These are phyloP conservation scores for Lenzites betulinus DNA, from an alignment of 768 basidiomycete species.

Conservation along the genomic window DNA sequence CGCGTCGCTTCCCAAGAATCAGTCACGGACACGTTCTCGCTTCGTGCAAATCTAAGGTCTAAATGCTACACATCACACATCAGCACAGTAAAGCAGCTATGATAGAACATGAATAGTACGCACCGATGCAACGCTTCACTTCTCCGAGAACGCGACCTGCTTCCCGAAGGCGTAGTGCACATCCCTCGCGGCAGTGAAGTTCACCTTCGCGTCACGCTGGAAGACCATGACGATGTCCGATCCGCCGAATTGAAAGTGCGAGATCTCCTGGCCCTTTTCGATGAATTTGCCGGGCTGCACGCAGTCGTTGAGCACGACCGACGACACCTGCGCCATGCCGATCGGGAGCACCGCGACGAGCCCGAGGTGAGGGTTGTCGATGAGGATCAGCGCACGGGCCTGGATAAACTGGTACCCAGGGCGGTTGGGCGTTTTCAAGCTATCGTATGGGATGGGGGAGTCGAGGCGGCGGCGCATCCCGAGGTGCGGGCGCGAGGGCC, in stretches of 20 bases:
- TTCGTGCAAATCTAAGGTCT: too few species aligned
- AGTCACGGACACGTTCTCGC: too few species aligned
- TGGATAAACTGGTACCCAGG: constrained; percentile 29
- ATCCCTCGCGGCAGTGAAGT: constrained; percentile 4
- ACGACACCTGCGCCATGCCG: constrained; percentile 30
- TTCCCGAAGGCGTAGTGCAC: constrained; percentile 17
- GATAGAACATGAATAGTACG: too few species aligned
- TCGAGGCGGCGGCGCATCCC: background rate
- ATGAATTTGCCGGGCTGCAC: constrained; percentile 17
- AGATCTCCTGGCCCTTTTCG: constrained; percentile 25
- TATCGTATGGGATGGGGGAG: background rate
- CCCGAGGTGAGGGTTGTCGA: constrained; percentile 21
- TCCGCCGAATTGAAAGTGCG: constrained; percentile 25
- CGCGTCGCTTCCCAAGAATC: too few species aligned
- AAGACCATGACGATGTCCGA: constrained; percentile 29
- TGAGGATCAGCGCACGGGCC: constrained; percentile 24
- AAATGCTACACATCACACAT: too few species aligned
- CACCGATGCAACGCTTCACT: too few species aligned
- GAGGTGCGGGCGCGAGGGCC: background rate
- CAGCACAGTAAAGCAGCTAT: too few species aligned
- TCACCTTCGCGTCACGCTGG: constrained; percentile 22
- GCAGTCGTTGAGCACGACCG: constrained; percentile 25
- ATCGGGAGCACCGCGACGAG: constrained; percentile 28
- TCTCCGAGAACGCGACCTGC: background rate
- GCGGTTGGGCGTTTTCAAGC: constrained; percentile 21